Evolutionary conservation across 352 stramenopile genomes (phyloP).

Genomic region (Stramenopiles sp.): DNA sequence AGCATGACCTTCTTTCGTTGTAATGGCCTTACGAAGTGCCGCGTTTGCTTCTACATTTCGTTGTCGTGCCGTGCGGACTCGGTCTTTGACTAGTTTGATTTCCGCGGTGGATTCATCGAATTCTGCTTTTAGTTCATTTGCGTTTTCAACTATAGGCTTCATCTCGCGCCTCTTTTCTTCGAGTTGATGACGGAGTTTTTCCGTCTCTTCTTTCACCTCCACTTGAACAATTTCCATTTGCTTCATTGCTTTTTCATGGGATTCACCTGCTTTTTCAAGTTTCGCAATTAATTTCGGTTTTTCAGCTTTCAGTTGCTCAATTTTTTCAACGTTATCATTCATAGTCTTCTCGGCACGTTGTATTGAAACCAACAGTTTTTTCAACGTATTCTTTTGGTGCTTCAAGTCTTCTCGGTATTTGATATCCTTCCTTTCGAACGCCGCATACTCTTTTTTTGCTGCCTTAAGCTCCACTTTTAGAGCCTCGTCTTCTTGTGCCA

Average conservation of each 20-base stretch:
- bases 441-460: slow-evolving; percentile 71
- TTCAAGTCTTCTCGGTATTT: slow-evolving; percentile 92
- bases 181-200: no score
- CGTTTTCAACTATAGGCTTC: no score
- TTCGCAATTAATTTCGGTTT: slow-evolving; percentile 20
- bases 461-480: slow-evolving; percentile 58
- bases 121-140: no score
- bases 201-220: no score
- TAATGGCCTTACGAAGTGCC: no score
- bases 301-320: slow-evolving; percentile 56
- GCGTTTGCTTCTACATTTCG: no score
- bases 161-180: no score
- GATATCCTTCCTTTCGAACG: slow-evolving; percentile 90
- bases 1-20: no score
- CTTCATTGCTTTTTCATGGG: slow-evolving; percentile 27
- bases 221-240: no score
- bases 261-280: slow-evolving; percentile 12
- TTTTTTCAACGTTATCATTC: slow-evolving; percentile 47
- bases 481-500: slow-evolving; percentile 49
- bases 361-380: slow-evolving; percentile 64
- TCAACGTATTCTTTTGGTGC: slow-evolving; percentile 68
- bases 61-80: no score
- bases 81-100: no score
- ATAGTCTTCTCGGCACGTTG: slow-evolving; percentile 68
- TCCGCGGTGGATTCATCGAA: no score